A percentile compares a stretch with the other conserved stretches of the same genome.
Evolutionary conservation across 768 basidiomycete species (phyloP).

Genomic region (Sporobolomyces phaffii): DNA sequence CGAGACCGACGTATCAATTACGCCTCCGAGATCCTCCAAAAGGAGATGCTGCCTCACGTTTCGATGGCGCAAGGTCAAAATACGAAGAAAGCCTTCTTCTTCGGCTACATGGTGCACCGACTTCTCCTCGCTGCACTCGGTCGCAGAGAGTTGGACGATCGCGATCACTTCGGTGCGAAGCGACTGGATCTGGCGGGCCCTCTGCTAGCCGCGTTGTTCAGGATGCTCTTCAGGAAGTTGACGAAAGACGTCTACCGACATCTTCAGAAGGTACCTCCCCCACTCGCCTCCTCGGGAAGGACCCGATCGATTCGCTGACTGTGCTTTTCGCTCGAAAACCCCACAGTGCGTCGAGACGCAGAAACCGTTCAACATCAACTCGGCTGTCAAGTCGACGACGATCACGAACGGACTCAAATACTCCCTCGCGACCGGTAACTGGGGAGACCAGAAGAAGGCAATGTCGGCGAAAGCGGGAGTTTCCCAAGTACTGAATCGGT

Average conservation of each 20-base stretch:
- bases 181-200: constrained; percentile 93
- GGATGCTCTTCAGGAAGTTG: constrained; percentile 92
- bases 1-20: constrained; percentile 89
- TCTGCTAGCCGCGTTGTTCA: constrained; percentile 89
- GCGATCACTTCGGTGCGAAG: constrained; percentile 99
- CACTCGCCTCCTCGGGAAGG: background rate
- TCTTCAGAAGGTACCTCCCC: constrained; percentile 72
- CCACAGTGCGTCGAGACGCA: constrained; percentile 87
- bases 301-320: background rate
- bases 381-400: constrained; percentile 91
- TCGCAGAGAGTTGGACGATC: constrained; percentile 90
- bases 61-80: constrained; percentile 93
- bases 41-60: constrained; percentile 96
- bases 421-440: constrained; percentile 95
- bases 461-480: constrained; percentile 98
- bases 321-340: background rate
- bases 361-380: constrained; percentile 83
- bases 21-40: constrained; percentile 94
- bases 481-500: constrained; percentile 95
- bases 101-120: constrained; percentile 98
- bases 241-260: constrained; percentile 96
- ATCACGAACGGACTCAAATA: constrained; percentile 98
- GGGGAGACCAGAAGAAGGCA: constrained; percentile 98
- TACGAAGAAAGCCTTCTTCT: constrained; percentile 98
- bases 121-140: constrained; percentile 87